phyloP scores from a whole-genome alignment of 2,329 filamentous ascomycete genomes.

The Ascocoryne sarcoides region DNA sequence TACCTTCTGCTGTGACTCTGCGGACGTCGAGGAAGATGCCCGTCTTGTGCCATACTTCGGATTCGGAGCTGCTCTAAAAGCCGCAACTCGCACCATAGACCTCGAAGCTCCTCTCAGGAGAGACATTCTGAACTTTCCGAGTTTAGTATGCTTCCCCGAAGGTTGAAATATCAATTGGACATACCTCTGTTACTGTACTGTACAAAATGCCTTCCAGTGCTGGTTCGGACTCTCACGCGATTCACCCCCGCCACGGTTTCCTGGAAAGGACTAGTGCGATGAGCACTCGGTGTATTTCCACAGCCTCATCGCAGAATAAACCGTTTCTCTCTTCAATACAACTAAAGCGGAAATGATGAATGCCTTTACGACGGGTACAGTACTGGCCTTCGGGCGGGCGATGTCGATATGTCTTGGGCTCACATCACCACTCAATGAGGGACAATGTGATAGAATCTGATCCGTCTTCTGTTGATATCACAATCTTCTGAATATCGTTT shows the following conservation, averaged over 20 bases:
- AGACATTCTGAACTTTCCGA: constrained; percentile 21
- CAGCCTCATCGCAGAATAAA: constrained; percentile 1
- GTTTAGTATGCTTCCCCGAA: constrained; percentile 1
- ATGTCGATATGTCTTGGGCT: constrained; percentile 58
- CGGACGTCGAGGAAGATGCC: constrained; percentile 23
- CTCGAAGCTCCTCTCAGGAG: constrained; percentile 25
- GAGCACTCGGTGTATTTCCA: not conserved
- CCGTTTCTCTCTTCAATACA: constrained; percentile 45
- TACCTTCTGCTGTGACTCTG: constrained; percentile 53
- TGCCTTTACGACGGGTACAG: constrained; percentile 48
- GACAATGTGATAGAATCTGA: constrained; percentile 59
- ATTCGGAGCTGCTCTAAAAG: constrained; percentile 16
- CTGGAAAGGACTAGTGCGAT: not conserved
- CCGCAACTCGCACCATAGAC: constrained; percentile 16
- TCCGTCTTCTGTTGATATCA: constrained; percentile 35
- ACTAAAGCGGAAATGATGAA: constrained; percentile 77
- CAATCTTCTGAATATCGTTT: constrained; percentile 16
- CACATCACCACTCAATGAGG: constrained; percentile 53
- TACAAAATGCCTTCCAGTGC: too few species aligned
- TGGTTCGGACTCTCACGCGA: not conserved
- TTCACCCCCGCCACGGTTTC: not conserved
- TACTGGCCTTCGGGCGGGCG: constrained; percentile 44
- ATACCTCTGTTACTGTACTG: constrained; percentile 4
- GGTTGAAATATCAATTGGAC: constrained; percentile 8
- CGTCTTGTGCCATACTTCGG: constrained; percentile 21